Evolutionary conservation across 2,329 filamentous ascomycete species (phyloP).

Genomic region (Calonectria hongkongensis): DNA sequence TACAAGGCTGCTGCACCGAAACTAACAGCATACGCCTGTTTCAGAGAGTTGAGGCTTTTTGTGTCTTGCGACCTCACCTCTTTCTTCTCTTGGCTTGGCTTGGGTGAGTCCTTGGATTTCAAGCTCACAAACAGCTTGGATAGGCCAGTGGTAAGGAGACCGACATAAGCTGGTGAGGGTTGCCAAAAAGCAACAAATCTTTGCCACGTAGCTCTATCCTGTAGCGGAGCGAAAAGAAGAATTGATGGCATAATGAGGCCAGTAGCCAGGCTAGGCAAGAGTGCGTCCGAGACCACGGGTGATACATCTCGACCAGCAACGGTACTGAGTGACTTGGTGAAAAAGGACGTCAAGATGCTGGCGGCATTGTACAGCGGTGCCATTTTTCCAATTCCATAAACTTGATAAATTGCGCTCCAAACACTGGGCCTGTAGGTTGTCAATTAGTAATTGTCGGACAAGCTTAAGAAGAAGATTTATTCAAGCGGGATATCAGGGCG

Average conservation of each 20-base stretch:
- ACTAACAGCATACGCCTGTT: background rate
- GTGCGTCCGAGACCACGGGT: background rate
- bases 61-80: background rate
- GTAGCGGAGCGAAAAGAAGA: background rate
- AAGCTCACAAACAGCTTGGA: background rate
- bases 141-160: background rate
- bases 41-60: background rate
- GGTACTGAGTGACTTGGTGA: background rate
- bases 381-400: slow-evolving; percentile 13
- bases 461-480: too few relatives aligned
- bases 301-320: background rate
- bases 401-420: slow-evolving; percentile 4
- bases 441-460: too few relatives aligned
- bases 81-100: background rate
- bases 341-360: background rate
- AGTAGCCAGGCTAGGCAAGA: background rate
- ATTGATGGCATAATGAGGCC: background rate
- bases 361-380: slow-evolving; percentile 1
- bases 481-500: too few relatives aligned
- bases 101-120: background rate
- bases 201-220: background rate
- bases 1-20: background rate
- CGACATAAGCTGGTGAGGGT: background rate
- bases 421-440: background rate
- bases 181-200: slow-evolving; percentile 15